phyloP scores from a whole-genome alignment of 2,329 filamentous ascomycete genomes.

The Penicillium janthinellum region DNA sequence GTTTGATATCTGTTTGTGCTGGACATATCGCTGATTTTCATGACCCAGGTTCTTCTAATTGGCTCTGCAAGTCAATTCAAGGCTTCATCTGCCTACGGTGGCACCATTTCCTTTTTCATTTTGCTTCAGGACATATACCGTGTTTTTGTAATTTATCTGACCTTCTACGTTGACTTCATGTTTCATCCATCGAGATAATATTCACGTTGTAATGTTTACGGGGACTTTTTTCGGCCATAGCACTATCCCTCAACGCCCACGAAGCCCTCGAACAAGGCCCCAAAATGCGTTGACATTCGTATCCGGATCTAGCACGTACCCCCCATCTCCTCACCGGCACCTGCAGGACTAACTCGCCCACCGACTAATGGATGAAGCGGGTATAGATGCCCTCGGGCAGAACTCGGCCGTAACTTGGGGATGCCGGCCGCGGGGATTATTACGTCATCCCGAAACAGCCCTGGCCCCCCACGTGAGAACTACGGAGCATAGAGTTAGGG shows the following conservation, averaged over 20 bases:
- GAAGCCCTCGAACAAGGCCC: too few species aligned
- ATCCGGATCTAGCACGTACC: not conserved
- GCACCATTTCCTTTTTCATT: not conserved
- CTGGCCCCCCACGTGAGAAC: too few species aligned
- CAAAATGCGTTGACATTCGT: too few species aligned
- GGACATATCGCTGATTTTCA: not conserved
- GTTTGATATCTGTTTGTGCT: too few species aligned
- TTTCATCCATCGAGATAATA: not conserved
- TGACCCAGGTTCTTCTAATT: conserved; percentile 6
- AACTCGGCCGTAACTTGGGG: too few species aligned
- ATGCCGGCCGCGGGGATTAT: too few species aligned
- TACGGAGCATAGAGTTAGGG: too few species aligned
- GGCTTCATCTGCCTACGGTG: not conserved
- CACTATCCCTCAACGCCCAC: too few species aligned
- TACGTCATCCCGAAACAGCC: too few species aligned
- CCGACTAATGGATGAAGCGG: not conserved
- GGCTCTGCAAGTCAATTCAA: not conserved
- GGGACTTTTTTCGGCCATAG: not conserved
- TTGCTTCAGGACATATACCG: not conserved
- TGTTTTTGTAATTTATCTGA: not conserved
- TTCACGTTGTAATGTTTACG: not conserved
- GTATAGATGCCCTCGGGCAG: too few species aligned
- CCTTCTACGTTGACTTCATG: not conserved
- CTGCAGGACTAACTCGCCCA: not conserved
- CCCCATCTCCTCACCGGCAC: not conserved